These are phyloP conservation scores for Carex sylvatica DNA, from an alignment of 202 grass and related monocot species.

Conservation along the genomic window DNA sequence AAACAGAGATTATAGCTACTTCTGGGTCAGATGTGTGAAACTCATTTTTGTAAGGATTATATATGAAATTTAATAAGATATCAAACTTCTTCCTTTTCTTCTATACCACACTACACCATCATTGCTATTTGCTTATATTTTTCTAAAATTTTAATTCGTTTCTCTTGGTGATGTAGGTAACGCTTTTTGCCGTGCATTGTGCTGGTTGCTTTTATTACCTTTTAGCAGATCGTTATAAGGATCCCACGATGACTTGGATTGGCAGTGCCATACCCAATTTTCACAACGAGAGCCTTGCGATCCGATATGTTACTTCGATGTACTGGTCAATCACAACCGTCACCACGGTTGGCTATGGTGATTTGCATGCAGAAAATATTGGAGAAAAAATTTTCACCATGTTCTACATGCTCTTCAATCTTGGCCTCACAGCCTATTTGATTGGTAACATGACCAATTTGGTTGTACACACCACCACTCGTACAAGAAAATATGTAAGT, in stretches of 20 bases:
- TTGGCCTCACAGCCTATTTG: constrained; percentile 97
- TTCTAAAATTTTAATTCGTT: constrained; percentile 17
- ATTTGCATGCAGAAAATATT: constrained; percentile 83
- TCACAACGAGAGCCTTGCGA: constrained; percentile 53
- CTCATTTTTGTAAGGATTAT: constrained; percentile 80
- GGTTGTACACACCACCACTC: constrained; percentile 85
- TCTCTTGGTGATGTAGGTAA: constrained; percentile 52
- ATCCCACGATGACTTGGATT: constrained; percentile 69
- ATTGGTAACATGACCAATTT: constrained; percentile 99
- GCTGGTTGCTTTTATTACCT: constrained; percentile 97
- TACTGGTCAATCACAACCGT: constrained; percentile 99
- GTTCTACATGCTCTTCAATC: constrained; percentile 98
- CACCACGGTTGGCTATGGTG: constrained; percentile 95
- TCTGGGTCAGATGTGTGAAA: constrained; percentile 95
- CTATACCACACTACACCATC: neutral
- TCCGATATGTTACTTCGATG: constrained; percentile 83
- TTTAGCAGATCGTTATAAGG: constrained; percentile 76
- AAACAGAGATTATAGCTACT: constrained; percentile 92
- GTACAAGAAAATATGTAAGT: constrained; percentile 93
- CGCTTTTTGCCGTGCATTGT: constrained; percentile 92
- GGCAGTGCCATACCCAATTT: constrained; percentile 78
- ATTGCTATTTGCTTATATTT: neutral
- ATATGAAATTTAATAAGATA: neutral
- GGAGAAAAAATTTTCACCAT: constrained; percentile 91
- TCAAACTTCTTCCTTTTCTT: too few relatives aligned